A percentile compares a stretch with the other conserved stretches of the same genome.
Conservation (phyloP, 129 eudicot species). For the Arctium lappa region DNA sequence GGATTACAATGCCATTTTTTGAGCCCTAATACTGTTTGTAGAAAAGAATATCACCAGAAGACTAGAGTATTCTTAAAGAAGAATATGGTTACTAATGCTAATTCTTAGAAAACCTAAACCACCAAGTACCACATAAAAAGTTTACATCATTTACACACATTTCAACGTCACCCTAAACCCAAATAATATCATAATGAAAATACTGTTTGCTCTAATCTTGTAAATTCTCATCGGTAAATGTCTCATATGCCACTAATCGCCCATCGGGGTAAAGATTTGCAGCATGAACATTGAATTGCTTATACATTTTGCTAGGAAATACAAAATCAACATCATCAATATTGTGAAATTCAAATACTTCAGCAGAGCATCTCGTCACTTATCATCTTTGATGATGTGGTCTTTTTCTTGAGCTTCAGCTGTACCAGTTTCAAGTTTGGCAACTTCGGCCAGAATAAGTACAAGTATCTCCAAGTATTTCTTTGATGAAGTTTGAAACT, state of each 20-base stretch:
- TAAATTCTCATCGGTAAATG: neutral
- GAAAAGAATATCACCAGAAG: neutral
- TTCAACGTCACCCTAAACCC: neutral
- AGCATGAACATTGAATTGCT: neutral
- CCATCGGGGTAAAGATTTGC: neutral
- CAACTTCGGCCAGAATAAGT: neutral
- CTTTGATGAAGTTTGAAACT: neutral
- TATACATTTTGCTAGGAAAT: neutral
- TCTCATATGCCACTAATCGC: neutral
- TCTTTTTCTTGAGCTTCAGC: neutral
- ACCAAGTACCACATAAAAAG: neutral
- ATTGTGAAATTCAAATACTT: neutral
- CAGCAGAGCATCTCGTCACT: neutral
- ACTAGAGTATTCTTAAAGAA: neutral
- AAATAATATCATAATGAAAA: neutral
- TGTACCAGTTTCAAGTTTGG: neutral
- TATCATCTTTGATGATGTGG: neutral
- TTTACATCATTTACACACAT: neutral
- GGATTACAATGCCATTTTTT: neutral
- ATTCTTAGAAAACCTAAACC: neutral
- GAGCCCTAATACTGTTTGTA: neutral
- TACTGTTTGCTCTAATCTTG: neutral
- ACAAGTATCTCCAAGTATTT: neutral
- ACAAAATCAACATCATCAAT: neutral
- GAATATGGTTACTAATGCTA: neutral